Conservation (phyloP, 2,329 filamentous ascomycete genomes). For the Coniella lustricola region DNA sequence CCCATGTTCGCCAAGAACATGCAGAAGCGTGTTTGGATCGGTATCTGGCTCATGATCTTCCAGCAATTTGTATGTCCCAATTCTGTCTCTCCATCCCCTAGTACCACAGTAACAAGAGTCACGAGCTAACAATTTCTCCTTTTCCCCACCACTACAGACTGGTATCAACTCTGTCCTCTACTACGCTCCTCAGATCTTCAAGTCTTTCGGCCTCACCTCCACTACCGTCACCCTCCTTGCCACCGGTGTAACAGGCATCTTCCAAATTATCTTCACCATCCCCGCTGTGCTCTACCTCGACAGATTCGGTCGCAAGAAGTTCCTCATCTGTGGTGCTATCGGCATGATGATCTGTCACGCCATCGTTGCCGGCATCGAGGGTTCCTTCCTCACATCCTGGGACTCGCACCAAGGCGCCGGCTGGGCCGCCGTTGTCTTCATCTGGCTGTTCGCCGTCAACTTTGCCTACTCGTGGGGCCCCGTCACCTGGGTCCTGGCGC, state of each 20-base stretch:
- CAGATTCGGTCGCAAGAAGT: slow-evolving; percentile 15
- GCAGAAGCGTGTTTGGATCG: slow-evolving; percentile 20
- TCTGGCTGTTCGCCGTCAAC: slow-evolving; percentile 22
- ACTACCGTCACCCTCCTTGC: slow-evolving; percentile 13
- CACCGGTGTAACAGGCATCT: slow-evolving; percentile 16
- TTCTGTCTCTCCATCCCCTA: not conserved
- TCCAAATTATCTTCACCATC: slow-evolving; percentile 15
- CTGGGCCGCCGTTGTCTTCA: slow-evolving; percentile 15
- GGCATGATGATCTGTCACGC: slow-evolving; percentile 17
- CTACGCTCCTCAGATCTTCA: slow-evolving; percentile 19
- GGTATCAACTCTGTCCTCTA: slow-evolving; percentile 21
- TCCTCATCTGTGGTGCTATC: slow-evolving; percentile 14
- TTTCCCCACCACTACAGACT: slow-evolving; percentile 3
- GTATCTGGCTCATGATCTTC: slow-evolving; percentile 19
- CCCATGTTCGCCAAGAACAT: slow-evolving; percentile 20
- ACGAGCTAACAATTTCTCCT: not conserved
- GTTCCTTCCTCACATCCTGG: slow-evolving; percentile 11
- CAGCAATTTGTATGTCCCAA: slow-evolving; percentile 15
- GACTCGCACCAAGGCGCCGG: slow-evolving; percentile 4
- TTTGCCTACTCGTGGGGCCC: slow-evolving; percentile 32
- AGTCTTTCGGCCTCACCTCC: slow-evolving; percentile 14
- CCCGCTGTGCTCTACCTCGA: slow-evolving; percentile 15
- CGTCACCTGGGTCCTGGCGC: slow-evolving; percentile 22
- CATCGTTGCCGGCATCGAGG: slow-evolving; percentile 15
- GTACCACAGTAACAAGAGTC: too few relatives aligned